Base-by-base conservation (phyloP, 371 early-diverging fungal species). In the Mortierella sp. region DNA sequence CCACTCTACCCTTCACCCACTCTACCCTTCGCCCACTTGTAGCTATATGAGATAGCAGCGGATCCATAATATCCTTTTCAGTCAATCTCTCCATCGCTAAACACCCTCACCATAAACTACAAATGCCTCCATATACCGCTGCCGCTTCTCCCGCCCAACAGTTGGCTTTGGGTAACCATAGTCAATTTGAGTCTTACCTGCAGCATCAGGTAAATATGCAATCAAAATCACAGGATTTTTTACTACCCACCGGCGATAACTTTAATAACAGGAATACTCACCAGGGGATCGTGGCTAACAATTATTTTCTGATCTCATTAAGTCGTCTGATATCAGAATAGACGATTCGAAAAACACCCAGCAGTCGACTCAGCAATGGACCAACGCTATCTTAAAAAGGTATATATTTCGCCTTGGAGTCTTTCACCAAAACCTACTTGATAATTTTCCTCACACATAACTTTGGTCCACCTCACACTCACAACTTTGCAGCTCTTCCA, bases 41-140 rank as follows among this genome's bases (percentile, higher is more conserved):
- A 30, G 18, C 59, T 59, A 26, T 28, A 59, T 59, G 59, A 30
- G 2, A 59, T 32, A 28, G 12, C 26, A n/a, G 20, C 18, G 12
- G 6, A 58, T 18, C n/a, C 35, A 28, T 26, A 58, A 28, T 28
- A 3, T 4, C 5, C 58, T 55, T 55, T 30, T 58, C 58, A 26
- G 26, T 30, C 39, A 20, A 12, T 61, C 39, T 20, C 37, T 39
- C 39, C 39, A 59, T 22, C 32, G 30, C 35, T 30, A 14, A 22
- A 5, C 14, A 39, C 20, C 6, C 5, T 11, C 61, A 12, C 24
- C 12, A 26, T 26, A 43, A 62, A 4, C 55, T 54, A 39, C 35
- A 22, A 32, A 76, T 78, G 78, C 78, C 78, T 43, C 78, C 78
- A 68, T 66, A 62, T 70, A 61, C 73, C 30, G 37, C 73, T 59